Conservation (phyloP, 2,329 filamentous ascomycete species). For the Neonectria sp. region DNA sequence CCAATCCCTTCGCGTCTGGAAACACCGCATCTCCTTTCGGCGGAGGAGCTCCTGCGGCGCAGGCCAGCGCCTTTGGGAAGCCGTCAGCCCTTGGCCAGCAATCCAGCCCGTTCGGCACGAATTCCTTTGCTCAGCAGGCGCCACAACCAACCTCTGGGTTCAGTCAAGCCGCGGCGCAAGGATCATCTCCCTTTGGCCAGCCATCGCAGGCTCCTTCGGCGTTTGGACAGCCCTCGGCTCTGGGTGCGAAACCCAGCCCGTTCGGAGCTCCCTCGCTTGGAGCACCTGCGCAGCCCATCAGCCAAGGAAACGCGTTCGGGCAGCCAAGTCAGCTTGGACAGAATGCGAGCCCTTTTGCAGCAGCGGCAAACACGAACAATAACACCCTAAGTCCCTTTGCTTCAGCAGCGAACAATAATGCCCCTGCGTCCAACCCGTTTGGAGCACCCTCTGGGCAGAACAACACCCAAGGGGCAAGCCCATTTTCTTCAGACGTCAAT, state of each 20-base stretch:
- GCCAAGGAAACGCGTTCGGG: conserved; percentile 48
- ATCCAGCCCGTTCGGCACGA: conserved; percentile 47
- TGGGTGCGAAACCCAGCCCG: conserved; percentile 53
- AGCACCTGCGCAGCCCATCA: conserved; percentile 52
- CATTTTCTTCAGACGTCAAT: conserved; percentile 40
- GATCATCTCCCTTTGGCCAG: conserved; percentile 48
- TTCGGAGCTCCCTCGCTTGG: conserved; percentile 54
- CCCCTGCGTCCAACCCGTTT: conserved; percentile 49
- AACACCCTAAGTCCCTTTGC: conserved; percentile 48
- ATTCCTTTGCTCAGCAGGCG: conserved; percentile 60
- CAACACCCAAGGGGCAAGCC: conserved; percentile 35
- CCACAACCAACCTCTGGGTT: conserved; percentile 55
- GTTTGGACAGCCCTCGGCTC: conserved; percentile 62
- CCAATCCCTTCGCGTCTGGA: conserved; percentile 60
- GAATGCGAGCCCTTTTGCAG: conserved; percentile 57
- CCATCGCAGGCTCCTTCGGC: conserved; percentile 49
- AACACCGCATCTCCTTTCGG: conserved; percentile 51
- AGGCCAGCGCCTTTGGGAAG: conserved; percentile 50
- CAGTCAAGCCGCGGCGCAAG: conserved; percentile 53
- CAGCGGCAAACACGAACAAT: conserved; percentile 33
- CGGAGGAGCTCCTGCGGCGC: conserved; percentile 45
- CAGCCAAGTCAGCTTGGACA: conserved; percentile 56
- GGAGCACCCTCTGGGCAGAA: conserved; percentile 38
- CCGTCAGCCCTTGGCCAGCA: conserved; percentile 61
- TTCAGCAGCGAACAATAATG: conserved; percentile 35